Evolutionary conservation across 305 asterid species (phyloP).

Genomic region (Solanum hybrid): DNA sequence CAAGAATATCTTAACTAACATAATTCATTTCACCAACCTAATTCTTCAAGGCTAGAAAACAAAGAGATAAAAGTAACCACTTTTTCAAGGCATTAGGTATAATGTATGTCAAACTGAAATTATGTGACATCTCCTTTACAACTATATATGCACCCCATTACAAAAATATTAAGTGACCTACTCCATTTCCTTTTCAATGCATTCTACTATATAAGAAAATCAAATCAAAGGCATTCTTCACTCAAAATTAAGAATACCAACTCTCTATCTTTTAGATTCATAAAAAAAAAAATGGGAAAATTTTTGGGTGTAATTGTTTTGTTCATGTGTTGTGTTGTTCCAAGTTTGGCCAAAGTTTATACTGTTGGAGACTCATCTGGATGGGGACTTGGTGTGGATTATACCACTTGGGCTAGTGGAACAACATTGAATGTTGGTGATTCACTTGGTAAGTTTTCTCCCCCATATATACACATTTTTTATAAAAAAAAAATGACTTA

Average conservation of each 20-base stretch:
- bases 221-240: not conserved
- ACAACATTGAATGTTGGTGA: conserved; percentile 64
- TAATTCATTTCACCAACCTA: not conserved
- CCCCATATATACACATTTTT: not conserved
- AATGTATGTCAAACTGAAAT: not conserved
- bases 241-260: not conserved
- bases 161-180: conserved; percentile 28
- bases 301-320: conserved; percentile 1
- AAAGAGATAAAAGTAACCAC: not conserved
- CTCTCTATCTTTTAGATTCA: not conserved
- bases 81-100: conserved; percentile 4
- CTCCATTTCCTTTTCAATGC: conserved; percentile 29
- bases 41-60: not conserved
- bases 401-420: conserved; percentile 46
- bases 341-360: conserved; percentile 29
- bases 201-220: conserved; percentile 26
- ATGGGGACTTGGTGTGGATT: conserved; percentile 55
- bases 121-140: not conserved
- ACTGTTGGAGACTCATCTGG: conserved; percentile 73
- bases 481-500: not conserved
- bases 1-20: not conserved
- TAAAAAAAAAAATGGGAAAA: conserved; percentile 24
- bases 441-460: conserved; percentile 39
- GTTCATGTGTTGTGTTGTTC: conserved; percentile 20
- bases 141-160: conserved; percentile 17